Evolutionary conservation across 306 rosid genomes (phyloP).

Genomic region (Vigna trinervia): DNA sequence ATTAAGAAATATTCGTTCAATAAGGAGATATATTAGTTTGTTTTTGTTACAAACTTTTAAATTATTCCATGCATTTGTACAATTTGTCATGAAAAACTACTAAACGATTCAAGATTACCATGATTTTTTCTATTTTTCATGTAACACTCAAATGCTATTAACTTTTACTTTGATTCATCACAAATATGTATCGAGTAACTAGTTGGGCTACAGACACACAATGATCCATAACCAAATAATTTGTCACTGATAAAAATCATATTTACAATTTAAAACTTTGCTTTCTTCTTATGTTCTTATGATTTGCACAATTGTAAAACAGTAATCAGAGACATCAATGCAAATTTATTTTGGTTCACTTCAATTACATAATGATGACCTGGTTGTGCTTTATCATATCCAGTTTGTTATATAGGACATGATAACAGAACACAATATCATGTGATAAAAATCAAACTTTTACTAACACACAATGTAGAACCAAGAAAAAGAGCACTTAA

Average conservation of each 20-base stretch:
- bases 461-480: background rate
- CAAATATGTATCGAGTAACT: too few species aligned
- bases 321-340: background rate
- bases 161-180: too few species aligned
- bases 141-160: too few species aligned
- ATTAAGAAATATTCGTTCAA: too few species aligned
- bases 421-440: background rate
- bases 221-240: too few species aligned
- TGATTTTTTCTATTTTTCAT: too few species aligned
- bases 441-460: background rate
- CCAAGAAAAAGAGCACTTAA: background rate
- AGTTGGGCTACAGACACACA: too few species aligned
- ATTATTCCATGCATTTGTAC: background rate
- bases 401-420: background rate
- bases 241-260: too few species aligned
- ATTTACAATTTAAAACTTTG: background rate
- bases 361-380: background rate
- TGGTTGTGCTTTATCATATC: background rate
- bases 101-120: too few species aligned
- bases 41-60: background rate
- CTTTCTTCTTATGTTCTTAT: slow-evolving; percentile 1
- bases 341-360: background rate
- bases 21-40: too few species aligned
- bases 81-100: background rate
- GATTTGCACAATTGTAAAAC: background rate